phyloP scores from a whole-genome alignment of 768 basidiomycete species.

The Serendipita sp. region DNA sequence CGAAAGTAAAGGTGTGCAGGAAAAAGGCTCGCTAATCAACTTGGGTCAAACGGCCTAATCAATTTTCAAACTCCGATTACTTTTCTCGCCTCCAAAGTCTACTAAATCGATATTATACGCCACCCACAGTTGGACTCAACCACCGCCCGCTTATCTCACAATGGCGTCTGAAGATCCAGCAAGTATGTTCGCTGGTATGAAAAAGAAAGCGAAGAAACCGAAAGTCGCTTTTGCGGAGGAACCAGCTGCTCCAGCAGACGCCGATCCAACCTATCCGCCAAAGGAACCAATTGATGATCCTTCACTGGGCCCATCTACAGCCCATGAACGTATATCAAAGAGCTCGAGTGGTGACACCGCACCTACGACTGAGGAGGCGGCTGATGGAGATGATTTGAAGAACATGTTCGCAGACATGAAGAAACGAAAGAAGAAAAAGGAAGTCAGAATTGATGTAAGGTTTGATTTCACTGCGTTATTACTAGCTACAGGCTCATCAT shows the following conservation, averaged over 20 bases:
- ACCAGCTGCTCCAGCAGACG: constrained; percentile 55
- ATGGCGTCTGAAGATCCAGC: constrained; percentile 61
- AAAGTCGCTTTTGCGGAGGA: constrained; percentile 74
- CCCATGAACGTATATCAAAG: constrained; percentile 59
- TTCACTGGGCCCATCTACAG: constrained; percentile 60
- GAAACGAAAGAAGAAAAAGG: constrained; percentile 89
- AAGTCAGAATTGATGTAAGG: constrained; percentile 43
- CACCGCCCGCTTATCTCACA: constrained; percentile 14
- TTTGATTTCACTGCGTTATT: not conserved
- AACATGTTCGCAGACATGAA: constrained; percentile 73
- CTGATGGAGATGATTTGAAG: constrained; percentile 59
- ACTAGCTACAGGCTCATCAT: not conserved
- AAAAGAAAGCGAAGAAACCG: constrained; percentile 69
- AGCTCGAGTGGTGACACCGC: constrained; percentile 16
- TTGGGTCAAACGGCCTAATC: not conserved
- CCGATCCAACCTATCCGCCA: constrained; percentile 65
- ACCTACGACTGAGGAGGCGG: constrained; percentile 21
- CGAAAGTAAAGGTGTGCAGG: not conserved
- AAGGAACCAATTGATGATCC: constrained; percentile 60
- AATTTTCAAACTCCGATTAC: constrained; percentile 11
- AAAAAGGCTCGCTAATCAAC: not conserved
- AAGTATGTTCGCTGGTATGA: constrained; percentile 70
- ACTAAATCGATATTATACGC: not conserved
- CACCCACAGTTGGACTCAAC: constrained; percentile 11
- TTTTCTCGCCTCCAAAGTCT: not conserved